Percentiles rank a stretch among this genome's conserved stretches.
Evolutionary conservation across 2,329 filamentous ascomycete species (phyloP).

Genomic region (Phaeosphaeriaceae sp.): DNA sequence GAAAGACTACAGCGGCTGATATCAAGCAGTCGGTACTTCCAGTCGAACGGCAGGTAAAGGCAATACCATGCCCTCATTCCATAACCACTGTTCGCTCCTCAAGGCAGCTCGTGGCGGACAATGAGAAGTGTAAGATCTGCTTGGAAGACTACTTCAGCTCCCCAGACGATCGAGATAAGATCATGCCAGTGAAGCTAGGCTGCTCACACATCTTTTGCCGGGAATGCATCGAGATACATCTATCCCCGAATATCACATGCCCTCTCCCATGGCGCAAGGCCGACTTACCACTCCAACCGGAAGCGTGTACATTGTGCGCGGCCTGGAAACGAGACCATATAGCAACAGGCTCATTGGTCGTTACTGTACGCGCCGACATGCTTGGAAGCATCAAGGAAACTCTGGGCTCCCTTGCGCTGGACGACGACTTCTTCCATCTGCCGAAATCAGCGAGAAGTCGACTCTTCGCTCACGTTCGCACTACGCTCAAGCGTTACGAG

Average conservation of each 20-base stretch:
- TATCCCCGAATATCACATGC: conserved; percentile 11
- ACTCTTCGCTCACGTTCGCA: conserved; percentile 11
- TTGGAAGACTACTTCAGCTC: conserved; percentile 18
- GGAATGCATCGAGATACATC: conserved; percentile 18
- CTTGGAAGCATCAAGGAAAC: conserved; percentile 16
- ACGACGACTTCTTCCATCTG: conserved; percentile 15
- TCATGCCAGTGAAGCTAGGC: conserved; percentile 16
- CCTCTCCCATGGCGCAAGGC: conserved; percentile 16
- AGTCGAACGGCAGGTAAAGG: neutral
- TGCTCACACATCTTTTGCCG: conserved; percentile 22
- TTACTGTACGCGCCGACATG: conserved; percentile 26
- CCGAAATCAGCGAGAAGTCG: neutral
- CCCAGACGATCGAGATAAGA: conserved; percentile 1
- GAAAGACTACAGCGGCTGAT: neutral
- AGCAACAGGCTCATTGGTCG: conserved; percentile 5
- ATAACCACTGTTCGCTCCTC: conserved; percentile 12
- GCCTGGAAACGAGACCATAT: conserved; percentile 10
- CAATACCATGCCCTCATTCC: conserved; percentile 14
- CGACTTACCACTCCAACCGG: conserved; percentile 9
- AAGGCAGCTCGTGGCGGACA: conserved; percentile 4
- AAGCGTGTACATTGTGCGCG: conserved; percentile 17
- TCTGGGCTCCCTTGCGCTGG: conserved; percentile 10
- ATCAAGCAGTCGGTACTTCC: neutral
- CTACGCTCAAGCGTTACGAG: conserved; percentile 17
- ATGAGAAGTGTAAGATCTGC: conserved; percentile 18